Evolutionary conservation across 805 yeast species (phyloP), one percentile per base, ranked within the genome.

Genomic region (Nakazawaea ambrosiae): DNA sequence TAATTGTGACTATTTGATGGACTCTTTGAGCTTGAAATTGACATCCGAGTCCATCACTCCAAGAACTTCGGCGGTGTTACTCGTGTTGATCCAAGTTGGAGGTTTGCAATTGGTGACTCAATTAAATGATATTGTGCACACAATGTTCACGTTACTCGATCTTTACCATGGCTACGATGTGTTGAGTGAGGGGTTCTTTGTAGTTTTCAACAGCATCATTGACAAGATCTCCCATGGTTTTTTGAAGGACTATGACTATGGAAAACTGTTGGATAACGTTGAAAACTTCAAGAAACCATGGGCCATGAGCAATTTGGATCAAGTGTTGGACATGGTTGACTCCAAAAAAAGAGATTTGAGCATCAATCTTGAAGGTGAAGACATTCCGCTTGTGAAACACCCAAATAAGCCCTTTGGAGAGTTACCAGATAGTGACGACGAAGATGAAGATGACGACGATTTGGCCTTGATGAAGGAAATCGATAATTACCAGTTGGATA

Each of bases 1-100:
- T 19, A 90, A 88, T 53, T 68, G 78, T 40, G 96, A 90, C 49
- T 89, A 89, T 51, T 57, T 90, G 15, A 62, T 88, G 12, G 97
- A 92, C 52, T 61, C 87, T 0, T 62, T 88, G n/a, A 81, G 95
- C 3, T 57, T 77, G 20, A 73, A 71, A 44, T 61, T 92, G 37
- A 75, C 86, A 20, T 73, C 82, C 2, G 77, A 88, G 4, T 66
- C 79, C 39, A 70, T 90, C 4, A 73, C 87, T 2, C 90, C 96
- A 2, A 68, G 87, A 8, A 70, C 87, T 3, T 70, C 84, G 1
- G 76, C 78, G 0, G 77, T 89, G 3, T 60, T 90, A 27, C 67
- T 81, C 32, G 79, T 86, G 3, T 59, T 90, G 32, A 66, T 86
- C 20, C 74, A 70, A 45, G 65, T 88, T 19, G 79, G 89, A 0